Evolutionary conservation across 148 eudicot genomes (phyloP), one percentile per base, ranked within the genome.

Genomic region (Hydrangea macrophylla): DNA sequence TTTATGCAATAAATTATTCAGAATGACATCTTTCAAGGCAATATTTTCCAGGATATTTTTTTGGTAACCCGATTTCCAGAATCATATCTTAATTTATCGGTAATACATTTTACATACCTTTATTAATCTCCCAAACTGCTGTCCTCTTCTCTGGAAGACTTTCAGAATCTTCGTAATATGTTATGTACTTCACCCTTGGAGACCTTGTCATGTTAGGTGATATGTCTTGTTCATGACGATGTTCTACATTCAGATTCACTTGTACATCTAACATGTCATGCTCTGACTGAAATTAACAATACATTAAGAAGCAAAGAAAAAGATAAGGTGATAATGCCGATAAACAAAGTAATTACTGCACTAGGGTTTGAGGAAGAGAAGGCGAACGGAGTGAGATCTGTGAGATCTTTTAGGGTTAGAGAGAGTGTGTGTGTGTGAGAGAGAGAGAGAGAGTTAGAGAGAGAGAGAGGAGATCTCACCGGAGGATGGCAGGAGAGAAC

Each of bases 61-160:
- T n/a, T n/a, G n/a, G n/a, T n/a, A n/a, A n/a, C n/a, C n/a, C n/a
- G n/a, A n/a, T n/a, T n/a, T n/a, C n/a, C n/a, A n/a, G 54, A 9
- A 63, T n/a, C n/a, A n/a, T 36, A 55, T 18, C 30, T 24, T 59
- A 17, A 36, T 40, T 62, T 25, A 55, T 25, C 25, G 51, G 20
- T 32, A 27, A 67, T 44, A 27, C 26, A 36, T 28, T 27, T 58
- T 44, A 64, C 60, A 44, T 88, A 94, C 98, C 84, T 86, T 94
- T 94, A 75, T 90, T 97, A 79, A 94, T 81, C 83, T 94, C 98
- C 98, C 98, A 94, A 35, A 94, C 92, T 50, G 97, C 98, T 39
- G 97, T 94, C 68, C 97, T 82, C 72, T 84, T 85, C 50, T 88
- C 98, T 28, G 92, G 91, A 68, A 88, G 88, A 78, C 92, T 94